Evolutionary conservation across 805 yeast genomes (phyloP).

Genomic region (Brettanomyces sp.): DNA sequence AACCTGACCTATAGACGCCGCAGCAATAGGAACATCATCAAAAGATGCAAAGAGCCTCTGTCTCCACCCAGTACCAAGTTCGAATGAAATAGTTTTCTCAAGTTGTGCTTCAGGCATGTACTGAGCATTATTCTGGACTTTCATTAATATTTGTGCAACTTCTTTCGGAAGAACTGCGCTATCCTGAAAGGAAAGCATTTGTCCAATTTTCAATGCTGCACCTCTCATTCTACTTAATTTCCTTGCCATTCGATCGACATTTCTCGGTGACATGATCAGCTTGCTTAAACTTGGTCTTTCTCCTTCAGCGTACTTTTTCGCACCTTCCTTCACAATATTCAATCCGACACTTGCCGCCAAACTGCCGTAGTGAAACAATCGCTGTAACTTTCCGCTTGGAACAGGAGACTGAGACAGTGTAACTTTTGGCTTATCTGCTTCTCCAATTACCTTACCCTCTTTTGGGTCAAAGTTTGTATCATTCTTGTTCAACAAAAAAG

Average conservation of each 20-base stretch:
- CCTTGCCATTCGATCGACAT: constrained; percentile 79
- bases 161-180: constrained; percentile 76
- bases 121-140: constrained; percentile 91
- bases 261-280: constrained; percentile 66
- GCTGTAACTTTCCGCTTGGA: constrained; percentile 78
- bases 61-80: constrained; percentile 79
- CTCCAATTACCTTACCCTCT: constrained; percentile 17
- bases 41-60: constrained; percentile 55
- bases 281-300: constrained; percentile 41
- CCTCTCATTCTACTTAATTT: constrained; percentile 94
- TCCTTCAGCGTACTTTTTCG: constrained; percentile 51
- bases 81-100: constrained; percentile 59
- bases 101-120: constrained; percentile 94
- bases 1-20: constrained; percentile 96
- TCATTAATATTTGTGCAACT: constrained; percentile 65
- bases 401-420: constrained; percentile 51
- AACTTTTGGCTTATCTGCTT: constrained; percentile 27
- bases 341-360: constrained; percentile 87
- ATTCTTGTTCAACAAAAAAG: not conserved
- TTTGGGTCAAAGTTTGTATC: not conserved
- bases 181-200: constrained; percentile 92
- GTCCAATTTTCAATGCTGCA: constrained; percentile 98
- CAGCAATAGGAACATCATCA: constrained; percentile 87
- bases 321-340: constrained; percentile 71
- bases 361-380: constrained; percentile 87